These are phyloP conservation scores for Hypocrella siamensis DNA, from an alignment of 2,329 filamentous ascomycete species.

Conservation along the genomic window DNA sequence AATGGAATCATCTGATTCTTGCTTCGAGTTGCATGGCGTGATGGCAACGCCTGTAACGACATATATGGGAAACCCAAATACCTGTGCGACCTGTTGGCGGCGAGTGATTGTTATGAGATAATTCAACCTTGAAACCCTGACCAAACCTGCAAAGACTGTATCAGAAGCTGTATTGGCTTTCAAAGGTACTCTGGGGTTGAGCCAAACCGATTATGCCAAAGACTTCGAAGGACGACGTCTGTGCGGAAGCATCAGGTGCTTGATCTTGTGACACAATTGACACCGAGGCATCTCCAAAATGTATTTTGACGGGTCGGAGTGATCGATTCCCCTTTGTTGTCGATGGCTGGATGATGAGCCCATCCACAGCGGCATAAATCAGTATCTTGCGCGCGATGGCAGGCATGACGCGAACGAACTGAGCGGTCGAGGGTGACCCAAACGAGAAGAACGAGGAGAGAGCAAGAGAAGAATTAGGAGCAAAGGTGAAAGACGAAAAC, in stretches of 20 bases:
- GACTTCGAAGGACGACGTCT: slow-evolving; percentile 38
- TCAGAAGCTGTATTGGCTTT: background rate
- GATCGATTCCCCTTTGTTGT: slow-evolving; percentile 41
- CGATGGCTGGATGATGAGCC: slow-evolving; percentile 64
- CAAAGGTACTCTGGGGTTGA: background rate
- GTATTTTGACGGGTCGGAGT: slow-evolving; percentile 46
- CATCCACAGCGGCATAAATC: slow-evolving; percentile 68
- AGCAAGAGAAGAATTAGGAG: no score
- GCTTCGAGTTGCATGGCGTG: slow-evolving; percentile 69
- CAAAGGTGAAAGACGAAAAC: no score
- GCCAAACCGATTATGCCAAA: slow-evolving; percentile 40
- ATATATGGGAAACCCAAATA: slow-evolving; percentile 71
- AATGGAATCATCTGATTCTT: slow-evolving; percentile 60
- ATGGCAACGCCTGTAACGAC: slow-evolving; percentile 77
- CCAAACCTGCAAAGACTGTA: slow-evolving; percentile 46
- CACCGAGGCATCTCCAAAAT: slow-evolving; percentile 46
- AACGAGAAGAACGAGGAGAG: no score
- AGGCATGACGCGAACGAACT: slow-evolving; percentile 40
- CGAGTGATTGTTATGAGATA: slow-evolving; percentile 80
- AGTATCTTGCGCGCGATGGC: slow-evolving; percentile 64
- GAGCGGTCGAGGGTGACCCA: no score
- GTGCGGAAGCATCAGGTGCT: slow-evolving; percentile 24
- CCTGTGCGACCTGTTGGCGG: slow-evolving; percentile 76
- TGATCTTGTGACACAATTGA: slow-evolving; percentile 28
- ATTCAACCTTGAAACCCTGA: slow-evolving; percentile 65